Base-by-base conservation (phyloP, 2,329 filamentous ascomycete genomes). In the Diaporthe sp. region DNA sequence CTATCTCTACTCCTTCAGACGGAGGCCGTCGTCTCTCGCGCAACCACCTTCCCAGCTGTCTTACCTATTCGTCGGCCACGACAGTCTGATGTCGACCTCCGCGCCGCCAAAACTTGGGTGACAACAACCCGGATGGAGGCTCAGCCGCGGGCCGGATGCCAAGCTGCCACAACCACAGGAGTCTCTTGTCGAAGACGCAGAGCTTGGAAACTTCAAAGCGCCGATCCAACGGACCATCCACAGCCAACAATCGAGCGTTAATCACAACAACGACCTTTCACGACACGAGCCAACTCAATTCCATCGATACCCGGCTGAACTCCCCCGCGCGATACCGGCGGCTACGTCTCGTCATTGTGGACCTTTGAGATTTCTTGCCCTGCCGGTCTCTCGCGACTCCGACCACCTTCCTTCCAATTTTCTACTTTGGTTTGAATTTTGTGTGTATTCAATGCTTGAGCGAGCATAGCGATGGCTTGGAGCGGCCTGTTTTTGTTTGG, bases 21-120 rank as follows among this genome's bases (percentile, higher is more conserved):
- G 79, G 75, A 82, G 81, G 79, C 79, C 83, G 51, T 73, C 80
- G 34, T 82, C 82, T 31, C 79, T 80, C 44, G 79, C 80, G 76
- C 84, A 82, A 77, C 84, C 83, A 75, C 87, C 87, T 31, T 90
- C 88, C 51, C 84, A 85, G 79, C 85, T 90, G 74, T 87, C 88
- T 59, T 83, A 86, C 77, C 84, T 89, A 78, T 84, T 90, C 74
- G 85, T 86, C 76, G 85, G 85, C 78, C 83, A 88, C 76, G 83
- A 85, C 79, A 83, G 84, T 75, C 81, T 84, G 77, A 82, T 84
- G 79, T 84, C 84, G 74, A 83, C 82, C 57, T 86, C 84, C 59
- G 82, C 84, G 75, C 83, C 84, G 61, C 76, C 81, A 74, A 78
- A 77, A 37, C 76, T 81, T 31, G 70, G 69, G 55, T 77, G 51